Evolutionary conservation across 1,139 yeast genomes (phyloP).

Genomic region (Kurtzmaniella quercitrusa): DNA sequence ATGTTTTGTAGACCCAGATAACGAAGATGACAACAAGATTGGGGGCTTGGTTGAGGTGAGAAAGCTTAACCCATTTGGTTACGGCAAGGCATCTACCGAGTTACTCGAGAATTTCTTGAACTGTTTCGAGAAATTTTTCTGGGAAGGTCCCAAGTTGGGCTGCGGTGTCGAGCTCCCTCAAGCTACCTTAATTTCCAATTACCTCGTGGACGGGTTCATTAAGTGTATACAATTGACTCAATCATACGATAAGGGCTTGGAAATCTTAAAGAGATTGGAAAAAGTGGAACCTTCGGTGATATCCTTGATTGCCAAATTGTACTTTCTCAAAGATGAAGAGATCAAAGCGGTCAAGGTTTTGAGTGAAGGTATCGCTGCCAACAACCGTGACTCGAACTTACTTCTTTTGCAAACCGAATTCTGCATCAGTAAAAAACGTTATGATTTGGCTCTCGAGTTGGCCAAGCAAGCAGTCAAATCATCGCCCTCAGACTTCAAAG

Average conservation of each 20-base stretch:
- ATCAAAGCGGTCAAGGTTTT: slow-evolving; percentile 69
- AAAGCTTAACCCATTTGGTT: slow-evolving; percentile 54
- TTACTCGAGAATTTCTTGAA: slow-evolving; percentile 53
- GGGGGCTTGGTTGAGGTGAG: slow-evolving; percentile 53
- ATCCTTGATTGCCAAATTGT: slow-evolving; percentile 53
- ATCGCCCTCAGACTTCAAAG: slow-evolving; percentile 77
- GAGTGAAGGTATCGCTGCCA: slow-evolving; percentile 52
- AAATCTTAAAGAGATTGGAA: slow-evolving; percentile 42
- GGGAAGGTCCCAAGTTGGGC: slow-evolving; percentile 63
- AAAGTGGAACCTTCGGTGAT: slow-evolving; percentile 47
- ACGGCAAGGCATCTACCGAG: slow-evolving; percentile 33
- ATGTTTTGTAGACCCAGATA: slow-evolving; percentile 65
- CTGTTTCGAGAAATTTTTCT: slow-evolving; percentile 60
- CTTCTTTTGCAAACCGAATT: slow-evolving; percentile 67
- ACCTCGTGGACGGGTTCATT: slow-evolving; percentile 72
- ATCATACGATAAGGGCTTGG: slow-evolving; percentile 56
- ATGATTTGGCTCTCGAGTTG: slow-evolving; percentile 68
- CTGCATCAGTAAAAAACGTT: slow-evolving; percentile 59
- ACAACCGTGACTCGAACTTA: slow-evolving; percentile 62
- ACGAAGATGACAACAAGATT: slow-evolving; percentile 48
- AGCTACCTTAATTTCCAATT: slow-evolving; percentile 66
- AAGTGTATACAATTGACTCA: slow-evolving; percentile 65
- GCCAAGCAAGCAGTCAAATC: slow-evolving; percentile 75
- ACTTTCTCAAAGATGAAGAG: slow-evolving; percentile 63
- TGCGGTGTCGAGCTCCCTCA: slow-evolving; percentile 66